Evolutionary conservation across 768 basidiomycete species (phyloP), one percentile per base, ranked within the genome.

Genomic region (Lactarius trivialis): DNA sequence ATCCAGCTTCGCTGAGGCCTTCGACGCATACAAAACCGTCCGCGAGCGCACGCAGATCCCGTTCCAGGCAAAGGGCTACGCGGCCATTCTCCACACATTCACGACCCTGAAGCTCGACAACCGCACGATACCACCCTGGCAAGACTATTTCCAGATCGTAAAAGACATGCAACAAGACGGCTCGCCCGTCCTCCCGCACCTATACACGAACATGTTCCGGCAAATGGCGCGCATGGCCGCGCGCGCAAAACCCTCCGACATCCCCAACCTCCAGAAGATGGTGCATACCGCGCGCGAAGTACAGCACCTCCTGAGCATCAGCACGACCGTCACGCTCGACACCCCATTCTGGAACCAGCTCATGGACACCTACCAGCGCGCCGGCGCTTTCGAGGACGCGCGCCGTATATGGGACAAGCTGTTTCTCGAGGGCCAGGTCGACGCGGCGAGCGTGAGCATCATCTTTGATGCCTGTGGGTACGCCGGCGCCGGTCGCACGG

Each of bases 361-460:
- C 64, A 91, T 97, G 89, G 84, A 91, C 72, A 85, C 91, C 0
- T 98, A 95, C 73, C 85, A 89, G 68, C 85, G 85, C n/a, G 78
- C 86, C 7, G 85, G 84, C 5, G 84, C 83, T 62, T 89, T 86
- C 64, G 76, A 74, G 1, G 88, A 90, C 60, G 85, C 88, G 17
- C 86, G 83, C 67, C 79, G 85, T 37, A 79, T 96, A 3, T 98
- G 93, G 92, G 85, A 93, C 70, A 78, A 78, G 70, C 79, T 91
- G 72, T 81, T 81, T 68, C 68, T 83, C 48, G 75, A 82, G n/a
- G 78, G 81, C 19, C 77, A 75, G 52, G 85, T 81, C 68, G 81
- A 86, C 72, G 74, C 83, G 57, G 73, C 79, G 59, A 88, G 84
- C 63, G 81, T 98, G 55, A 89, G 84, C 74, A 89, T 94, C 75